phyloP scores from a whole-genome alignment of 352 stramenopile genomes.

The Phytopythium litorale region DNA sequence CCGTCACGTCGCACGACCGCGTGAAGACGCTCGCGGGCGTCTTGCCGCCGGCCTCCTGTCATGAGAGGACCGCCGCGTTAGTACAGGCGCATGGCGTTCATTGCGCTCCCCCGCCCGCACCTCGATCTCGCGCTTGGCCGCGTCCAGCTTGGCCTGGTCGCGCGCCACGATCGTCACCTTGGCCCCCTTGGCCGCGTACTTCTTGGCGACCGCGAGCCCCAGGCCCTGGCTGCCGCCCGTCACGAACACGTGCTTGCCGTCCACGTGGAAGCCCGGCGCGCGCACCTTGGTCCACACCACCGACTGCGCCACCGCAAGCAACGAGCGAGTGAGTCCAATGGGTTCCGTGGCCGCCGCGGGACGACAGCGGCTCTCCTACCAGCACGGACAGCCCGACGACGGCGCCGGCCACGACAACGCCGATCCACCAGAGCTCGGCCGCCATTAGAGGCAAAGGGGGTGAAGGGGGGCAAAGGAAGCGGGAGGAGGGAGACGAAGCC shows the following conservation, averaged over 20 bases:
- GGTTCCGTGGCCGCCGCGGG: too few relatives aligned
- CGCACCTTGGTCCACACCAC: constrained; percentile 57
- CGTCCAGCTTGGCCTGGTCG: constrained; percentile 49
- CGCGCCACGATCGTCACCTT: constrained; percentile 76
- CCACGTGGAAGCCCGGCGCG: constrained; percentile 64
- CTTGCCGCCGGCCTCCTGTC: constrained; percentile 17
- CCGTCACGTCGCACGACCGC: constrained; percentile 69
- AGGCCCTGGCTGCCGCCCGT: constrained; percentile 69
- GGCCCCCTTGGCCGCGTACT: constrained; percentile 62
- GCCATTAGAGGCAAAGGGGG: constrained; percentile 16
- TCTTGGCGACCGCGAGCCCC: constrained; percentile 60
- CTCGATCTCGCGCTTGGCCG: constrained; percentile 61
- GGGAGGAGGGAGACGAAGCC: not conserved
- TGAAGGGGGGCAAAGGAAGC: not conserved
- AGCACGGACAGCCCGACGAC: constrained; percentile 48
- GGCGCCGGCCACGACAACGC: constrained; percentile 32
- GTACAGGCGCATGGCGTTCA: not conserved
- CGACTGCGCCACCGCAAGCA: constrained; percentile 28
- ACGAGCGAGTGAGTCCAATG: not conserved
- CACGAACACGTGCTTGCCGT: constrained; percentile 82
- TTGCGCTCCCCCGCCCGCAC: not conserved
- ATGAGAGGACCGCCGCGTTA: not conserved
- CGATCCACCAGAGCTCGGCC: constrained; percentile 41
- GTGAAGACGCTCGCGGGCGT: constrained; percentile 45
- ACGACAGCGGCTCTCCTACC: constrained; percentile 15